phyloP scores from a whole-genome alignment of 257 asterid genomes.

The Solanum pinnatisectum region DNA sequence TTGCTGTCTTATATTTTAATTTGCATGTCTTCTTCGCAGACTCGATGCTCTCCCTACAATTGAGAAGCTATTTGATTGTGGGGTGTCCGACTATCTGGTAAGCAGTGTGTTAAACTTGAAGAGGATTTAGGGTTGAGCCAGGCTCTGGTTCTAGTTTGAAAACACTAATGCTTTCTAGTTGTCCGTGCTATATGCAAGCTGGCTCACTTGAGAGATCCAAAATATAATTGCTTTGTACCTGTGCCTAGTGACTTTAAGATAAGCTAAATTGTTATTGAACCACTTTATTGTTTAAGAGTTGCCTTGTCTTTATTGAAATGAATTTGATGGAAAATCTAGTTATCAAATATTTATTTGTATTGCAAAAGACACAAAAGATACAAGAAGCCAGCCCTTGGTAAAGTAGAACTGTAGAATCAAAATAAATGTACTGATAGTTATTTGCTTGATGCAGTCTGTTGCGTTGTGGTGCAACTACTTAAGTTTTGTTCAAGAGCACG shows the following conservation, averaged over 20 bases:
- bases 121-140: background rate
- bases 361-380: background rate
- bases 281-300: background rate
- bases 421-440: background rate
- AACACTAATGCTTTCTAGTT: background rate
- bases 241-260: background rate
- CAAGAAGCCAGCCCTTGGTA: background rate
- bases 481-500: conserved; percentile 68
- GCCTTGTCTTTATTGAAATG: background rate
- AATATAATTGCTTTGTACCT: background rate
- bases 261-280: background rate
- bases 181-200: background rate
- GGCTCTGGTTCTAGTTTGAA: background rate
- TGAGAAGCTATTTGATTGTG: conserved; percentile 76
- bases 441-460: conserved; percentile 63
- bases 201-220: background rate
- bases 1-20: background rate
- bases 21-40: conserved; percentile 24
- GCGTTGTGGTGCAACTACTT: conserved; percentile 86
- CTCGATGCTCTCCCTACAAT: conserved; percentile 46
- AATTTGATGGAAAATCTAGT: background rate
- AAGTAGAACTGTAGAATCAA: background rate
- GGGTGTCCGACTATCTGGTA: conserved; percentile 90
- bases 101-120: conserved; percentile 1
- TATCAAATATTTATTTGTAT: background rate